Base-by-base conservation (phyloP, 1,284 basidiomycete species). In the Microbotryomycetes sp. region DNA sequence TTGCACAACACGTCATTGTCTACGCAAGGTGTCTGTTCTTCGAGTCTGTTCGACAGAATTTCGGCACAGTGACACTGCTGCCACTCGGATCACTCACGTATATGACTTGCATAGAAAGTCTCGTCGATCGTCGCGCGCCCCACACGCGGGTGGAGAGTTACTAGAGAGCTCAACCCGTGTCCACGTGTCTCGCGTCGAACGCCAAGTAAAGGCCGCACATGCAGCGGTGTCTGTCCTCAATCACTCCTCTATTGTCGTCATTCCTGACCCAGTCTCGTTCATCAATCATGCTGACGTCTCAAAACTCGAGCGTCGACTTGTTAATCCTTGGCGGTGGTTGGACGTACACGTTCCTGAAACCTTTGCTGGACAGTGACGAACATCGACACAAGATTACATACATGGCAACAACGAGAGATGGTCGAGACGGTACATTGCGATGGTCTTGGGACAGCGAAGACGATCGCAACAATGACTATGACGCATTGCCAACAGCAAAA, bases 291-390 rank as follows among this genome's bases (percentile, higher is more conserved):
- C 50, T 52, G 4, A 19, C 28, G 46, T 15, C 25, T 28, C n/a
- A 59, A 14, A 6, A 47, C 53, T 46, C 59, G 22, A 54, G 29
- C 49, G 79, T 84, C 54, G 82, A 85, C 60, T 73, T 86, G 46
- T 80, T 86, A 47, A 81, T 86, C 56, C 80, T 87, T 26, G 85
- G 84, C 49, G 81, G 53, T 45, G 70, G 70, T 45, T 87, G 85
- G 85, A 84, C 83, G 1, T 82, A 80, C 1, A 79, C 78, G 14
- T 87, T 86, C 74, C 78, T 87, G 50, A 77, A 83, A 47, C 81
- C 84, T 0, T 81, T 84, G 19, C 81, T 83, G 71, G 7, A 30
- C 22, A 16, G 65, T 0, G 26, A 64, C 0, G 36, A 42, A 19
- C 32, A 64, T 12, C 58, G 73, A 42, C 53, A 62, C 42, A 57